Evolutionary conservation across 2,329 filamentous ascomycete species (phyloP).

Genomic region (Aspergillus hortae): DNA sequence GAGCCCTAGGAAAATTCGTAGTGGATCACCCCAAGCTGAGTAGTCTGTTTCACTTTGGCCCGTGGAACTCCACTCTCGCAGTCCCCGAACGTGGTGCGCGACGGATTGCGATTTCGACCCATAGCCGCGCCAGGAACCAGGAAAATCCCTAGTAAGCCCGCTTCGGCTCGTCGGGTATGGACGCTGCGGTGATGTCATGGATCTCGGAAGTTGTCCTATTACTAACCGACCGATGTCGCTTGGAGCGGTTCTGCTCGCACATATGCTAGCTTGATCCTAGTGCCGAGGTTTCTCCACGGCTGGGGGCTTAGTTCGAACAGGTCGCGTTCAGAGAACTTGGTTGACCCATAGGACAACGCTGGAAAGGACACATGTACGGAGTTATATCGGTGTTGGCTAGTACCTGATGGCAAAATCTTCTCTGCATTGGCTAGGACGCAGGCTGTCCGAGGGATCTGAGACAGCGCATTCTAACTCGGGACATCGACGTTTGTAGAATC

Average conservation of each 20-base stretch:
- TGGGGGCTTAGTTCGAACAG: not conserved
- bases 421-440: too few relatives aligned
- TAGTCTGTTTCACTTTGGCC: not conserved
- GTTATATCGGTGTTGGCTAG: too few relatives aligned
- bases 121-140: slow-evolving; percentile 4
- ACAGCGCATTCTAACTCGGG: too few relatives aligned
- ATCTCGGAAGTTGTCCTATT: not conserved
- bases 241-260: not conserved
- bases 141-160: not conserved
- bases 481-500: too few relatives aligned
- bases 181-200: slow-evolving; percentile 6
- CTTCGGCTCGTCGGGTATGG: not conserved
- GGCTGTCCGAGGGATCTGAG: too few relatives aligned
- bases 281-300: not conserved
- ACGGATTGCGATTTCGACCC: not conserved
- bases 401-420: too few relatives aligned
- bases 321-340: too few relatives aligned
- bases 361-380: too few relatives aligned
- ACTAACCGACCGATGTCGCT: not conserved
- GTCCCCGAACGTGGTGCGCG: not conserved
- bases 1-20: not conserved
- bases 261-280: not conserved
- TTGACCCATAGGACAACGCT: too few relatives aligned
- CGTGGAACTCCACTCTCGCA: not conserved
- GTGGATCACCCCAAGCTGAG: not conserved